These are phyloP conservation scores for Cladosporium sp. DNA, from an alignment of 2,329 filamentous ascomycete genomes.

Conservation along the genomic window DNA sequence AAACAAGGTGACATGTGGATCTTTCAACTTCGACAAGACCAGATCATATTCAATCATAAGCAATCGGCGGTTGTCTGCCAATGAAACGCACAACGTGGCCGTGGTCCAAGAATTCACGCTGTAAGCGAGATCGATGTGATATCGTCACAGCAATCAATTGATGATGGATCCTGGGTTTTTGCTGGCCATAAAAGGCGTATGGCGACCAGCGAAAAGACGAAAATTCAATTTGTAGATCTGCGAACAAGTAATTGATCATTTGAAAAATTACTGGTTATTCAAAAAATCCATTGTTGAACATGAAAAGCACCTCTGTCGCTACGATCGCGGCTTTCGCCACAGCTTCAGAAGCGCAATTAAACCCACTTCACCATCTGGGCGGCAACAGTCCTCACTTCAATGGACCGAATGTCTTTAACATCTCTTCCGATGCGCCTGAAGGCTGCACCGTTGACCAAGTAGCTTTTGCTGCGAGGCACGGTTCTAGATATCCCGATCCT, in stretches of 20 bases:
- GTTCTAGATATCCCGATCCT: constrained; percentile 58
- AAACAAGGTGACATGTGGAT: not conserved
- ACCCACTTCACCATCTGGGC: constrained; percentile 34
- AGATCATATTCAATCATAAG: not conserved
- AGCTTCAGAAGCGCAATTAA: constrained; percentile 4
- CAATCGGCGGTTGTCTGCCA: not conserved
- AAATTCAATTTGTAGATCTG: too few relatives aligned
- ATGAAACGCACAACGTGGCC: constrained; percentile 8
- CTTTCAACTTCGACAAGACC: not conserved
- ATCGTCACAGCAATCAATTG: not conserved
- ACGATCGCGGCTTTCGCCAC: constrained; percentile 9
- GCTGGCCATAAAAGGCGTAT: too few relatives aligned
- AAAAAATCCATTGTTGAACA: too few relatives aligned
- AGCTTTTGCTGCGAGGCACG: constrained; percentile 58
- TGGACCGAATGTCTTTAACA: constrained; percentile 55
- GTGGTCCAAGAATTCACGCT: not conserved
- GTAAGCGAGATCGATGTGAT: constrained; percentile 7
- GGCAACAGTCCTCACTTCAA: constrained; percentile 38
- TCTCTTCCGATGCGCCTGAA: constrained; percentile 52
- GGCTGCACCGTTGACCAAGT: constrained; percentile 58
- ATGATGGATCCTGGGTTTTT: too few relatives aligned
- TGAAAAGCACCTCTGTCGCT: constrained; percentile 9
- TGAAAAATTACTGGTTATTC: too few relatives aligned
- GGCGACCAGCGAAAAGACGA: too few relatives aligned
- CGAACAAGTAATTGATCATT: too few relatives aligned